phyloP scores from a whole-genome alignment of 2,329 filamentous ascomycete genomes.

The Myriosclerotinia curreyana region DNA sequence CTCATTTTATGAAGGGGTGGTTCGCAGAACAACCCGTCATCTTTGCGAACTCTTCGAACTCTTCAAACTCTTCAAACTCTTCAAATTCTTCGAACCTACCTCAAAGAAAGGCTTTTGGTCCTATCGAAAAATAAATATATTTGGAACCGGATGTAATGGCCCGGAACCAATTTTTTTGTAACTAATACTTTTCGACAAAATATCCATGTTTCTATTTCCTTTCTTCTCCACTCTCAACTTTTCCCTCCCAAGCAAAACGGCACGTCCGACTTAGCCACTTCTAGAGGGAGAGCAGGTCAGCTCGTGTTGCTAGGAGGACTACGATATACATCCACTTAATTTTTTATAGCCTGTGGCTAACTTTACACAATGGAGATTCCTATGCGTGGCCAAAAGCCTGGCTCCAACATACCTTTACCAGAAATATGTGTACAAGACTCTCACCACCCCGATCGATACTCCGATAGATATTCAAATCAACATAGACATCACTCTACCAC shows the following conservation, averaged over 20 bases:
- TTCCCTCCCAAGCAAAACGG: slow-evolving; percentile 28
- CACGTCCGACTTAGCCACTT: slow-evolving; percentile 31
- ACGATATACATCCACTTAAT: slow-evolving; percentile 12
- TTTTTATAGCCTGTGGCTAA: slow-evolving; percentile 7
- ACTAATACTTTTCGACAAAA: slow-evolving; percentile 30
- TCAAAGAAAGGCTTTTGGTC: background rate
- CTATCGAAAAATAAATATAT: background rate
- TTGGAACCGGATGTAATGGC: background rate
- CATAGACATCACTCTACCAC: slow-evolving; percentile 36
- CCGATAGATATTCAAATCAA: slow-evolving; percentile 31
- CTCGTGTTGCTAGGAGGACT: slow-evolving; percentile 13
- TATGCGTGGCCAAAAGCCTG: slow-evolving; percentile 34
- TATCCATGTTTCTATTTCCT: slow-evolving; percentile 34
- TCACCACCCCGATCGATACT: slow-evolving; percentile 38
- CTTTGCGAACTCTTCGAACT: too few relatives aligned
- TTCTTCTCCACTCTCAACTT: slow-evolving; percentile 29
- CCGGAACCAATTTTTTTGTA: slow-evolving; percentile 22
- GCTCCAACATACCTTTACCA: slow-evolving; percentile 35
- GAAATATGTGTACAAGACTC: slow-evolving; percentile 45
- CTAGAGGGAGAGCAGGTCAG: slow-evolving; percentile 15
- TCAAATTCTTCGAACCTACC: slow-evolving; percentile 20
- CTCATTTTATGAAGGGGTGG: slow-evolving; percentile 11
- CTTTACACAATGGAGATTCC: slow-evolving; percentile 45
- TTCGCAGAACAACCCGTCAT: slow-evolving; percentile 15
- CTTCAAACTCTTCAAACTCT: slow-evolving; percentile 5